Conservation (phyloP, 345 rosid species). For the Turnera subulata region DNA sequence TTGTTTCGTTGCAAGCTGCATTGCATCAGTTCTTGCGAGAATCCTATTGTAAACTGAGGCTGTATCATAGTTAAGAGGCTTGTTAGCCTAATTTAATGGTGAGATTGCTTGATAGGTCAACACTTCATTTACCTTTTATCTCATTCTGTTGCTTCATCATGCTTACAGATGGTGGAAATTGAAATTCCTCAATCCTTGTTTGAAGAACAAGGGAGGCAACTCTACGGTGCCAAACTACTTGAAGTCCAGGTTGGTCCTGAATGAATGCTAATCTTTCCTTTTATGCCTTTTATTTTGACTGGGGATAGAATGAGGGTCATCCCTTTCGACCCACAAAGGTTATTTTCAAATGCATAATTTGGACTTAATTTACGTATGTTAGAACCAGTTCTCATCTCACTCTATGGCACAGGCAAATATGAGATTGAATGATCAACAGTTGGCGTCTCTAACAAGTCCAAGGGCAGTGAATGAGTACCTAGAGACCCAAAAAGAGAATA, state of each 20-base stretch:
- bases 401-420: slow-evolving; percentile 58
- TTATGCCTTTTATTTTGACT: not conserved
- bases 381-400: not conserved
- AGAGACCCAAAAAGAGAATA: slow-evolving; percentile 63
- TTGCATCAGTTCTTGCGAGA: too few species aligned
- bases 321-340: too few species aligned
- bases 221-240: slow-evolving; percentile 86
- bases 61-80: too few species aligned
- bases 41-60: too few species aligned
- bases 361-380: too few species aligned
- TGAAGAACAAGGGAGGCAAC: slow-evolving; percentile 94
- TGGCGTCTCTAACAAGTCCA: slow-evolving; percentile 77
- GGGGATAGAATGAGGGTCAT: too few species aligned
- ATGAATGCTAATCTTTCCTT: not conserved
- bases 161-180: slow-evolving; percentile 76
- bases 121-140: not conserved
- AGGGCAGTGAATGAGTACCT: slow-evolving; percentile 74
- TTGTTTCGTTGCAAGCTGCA: not conserved
- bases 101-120: too few species aligned
- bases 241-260: slow-evolving; percentile 61
- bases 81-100: too few species aligned
- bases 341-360: too few species aligned
- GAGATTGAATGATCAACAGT: slow-evolving; percentile 70
- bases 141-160: not conserved
- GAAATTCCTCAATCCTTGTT: slow-evolving; percentile 83